Conservation (phyloP, 1,284 basidiomycete genomes). For the Schizophyllum commune region DNA sequence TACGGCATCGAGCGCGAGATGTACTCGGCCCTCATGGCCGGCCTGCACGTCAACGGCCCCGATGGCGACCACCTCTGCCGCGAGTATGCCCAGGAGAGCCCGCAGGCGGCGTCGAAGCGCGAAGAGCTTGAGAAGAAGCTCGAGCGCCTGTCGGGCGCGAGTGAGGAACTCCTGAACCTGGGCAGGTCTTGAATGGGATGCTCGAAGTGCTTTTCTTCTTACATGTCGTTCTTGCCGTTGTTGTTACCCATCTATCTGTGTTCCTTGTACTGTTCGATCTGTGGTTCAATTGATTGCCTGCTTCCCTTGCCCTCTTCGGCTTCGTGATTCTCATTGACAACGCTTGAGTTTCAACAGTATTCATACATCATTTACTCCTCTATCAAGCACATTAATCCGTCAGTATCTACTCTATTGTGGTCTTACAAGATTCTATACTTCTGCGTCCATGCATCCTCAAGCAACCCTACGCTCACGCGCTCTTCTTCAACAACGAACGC, state of each 20-base stretch:
- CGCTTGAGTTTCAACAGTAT: neutral
- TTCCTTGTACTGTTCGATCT: too few species aligned
- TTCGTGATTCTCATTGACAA: too few species aligned
- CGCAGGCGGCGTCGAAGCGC: conserved; percentile 35
- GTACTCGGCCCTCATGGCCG: conserved; percentile 28
- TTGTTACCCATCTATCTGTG: too few species aligned
- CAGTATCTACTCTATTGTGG: neutral
- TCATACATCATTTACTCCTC: neutral
- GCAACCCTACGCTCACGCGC: neutral
- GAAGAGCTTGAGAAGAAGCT: conserved; percentile 44
- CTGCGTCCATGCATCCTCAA: neutral
- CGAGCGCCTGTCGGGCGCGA: conserved; percentile 44
- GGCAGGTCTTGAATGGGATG: neutral
- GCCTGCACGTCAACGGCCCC: conserved; percentile 36
- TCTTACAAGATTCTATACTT: neutral
- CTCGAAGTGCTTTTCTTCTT: neutral
- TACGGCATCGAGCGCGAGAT: conserved; percentile 36
- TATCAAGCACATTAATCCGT: neutral
- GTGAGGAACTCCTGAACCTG: conserved; percentile 31
- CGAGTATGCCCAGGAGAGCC: conserved; percentile 48
- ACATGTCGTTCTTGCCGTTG: neutral
- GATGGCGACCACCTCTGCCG: conserved; percentile 42
- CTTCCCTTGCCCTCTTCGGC: too few species aligned
- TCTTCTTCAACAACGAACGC: conserved; percentile 34
- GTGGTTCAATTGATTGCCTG: too few species aligned